These are phyloP conservation scores for Lachnellula occidentalis DNA, from an alignment of 2,329 filamentous ascomycete genomes.

Conservation along the genomic window DNA sequence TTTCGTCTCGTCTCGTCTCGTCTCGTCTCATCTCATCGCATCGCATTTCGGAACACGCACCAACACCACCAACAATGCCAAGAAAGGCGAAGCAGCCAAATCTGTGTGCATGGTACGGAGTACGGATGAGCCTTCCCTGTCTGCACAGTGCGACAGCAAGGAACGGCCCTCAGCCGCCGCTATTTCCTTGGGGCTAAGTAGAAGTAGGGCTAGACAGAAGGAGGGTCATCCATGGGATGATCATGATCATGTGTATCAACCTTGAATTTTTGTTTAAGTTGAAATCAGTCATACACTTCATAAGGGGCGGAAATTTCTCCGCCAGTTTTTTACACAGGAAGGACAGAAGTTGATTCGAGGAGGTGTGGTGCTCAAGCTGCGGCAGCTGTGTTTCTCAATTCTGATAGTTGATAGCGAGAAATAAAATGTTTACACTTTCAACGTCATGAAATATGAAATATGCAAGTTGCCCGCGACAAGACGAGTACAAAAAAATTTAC, in stretches of 20 bases:
- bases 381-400: not conserved
- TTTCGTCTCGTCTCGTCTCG: not conserved
- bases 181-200: not conserved
- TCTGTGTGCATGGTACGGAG: not conserved
- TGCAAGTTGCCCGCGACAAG: not conserved
- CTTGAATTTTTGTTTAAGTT: not conserved
- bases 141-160: constrained; percentile 3
- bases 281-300: not conserved
- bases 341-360: not conserved
- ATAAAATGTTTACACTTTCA: not conserved
- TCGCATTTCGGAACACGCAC: not conserved
- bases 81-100: not conserved
- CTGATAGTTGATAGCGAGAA: constrained; percentile 2
- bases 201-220: constrained; percentile 1
- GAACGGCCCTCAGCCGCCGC: constrained; percentile 11
- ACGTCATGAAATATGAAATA: not conserved
- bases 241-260: not conserved
- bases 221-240: constrained; percentile 3
- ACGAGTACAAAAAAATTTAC: too few relatives aligned
- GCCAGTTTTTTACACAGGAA: not conserved
- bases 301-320: not conserved
- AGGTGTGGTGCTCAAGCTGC: not conserved
- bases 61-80: not conserved
- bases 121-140: not conserved
- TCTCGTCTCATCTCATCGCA: too few relatives aligned